phyloP scores from a whole-genome alignment of 768 basidiomycete genomes.

The Boletus subparvulus region DNA sequence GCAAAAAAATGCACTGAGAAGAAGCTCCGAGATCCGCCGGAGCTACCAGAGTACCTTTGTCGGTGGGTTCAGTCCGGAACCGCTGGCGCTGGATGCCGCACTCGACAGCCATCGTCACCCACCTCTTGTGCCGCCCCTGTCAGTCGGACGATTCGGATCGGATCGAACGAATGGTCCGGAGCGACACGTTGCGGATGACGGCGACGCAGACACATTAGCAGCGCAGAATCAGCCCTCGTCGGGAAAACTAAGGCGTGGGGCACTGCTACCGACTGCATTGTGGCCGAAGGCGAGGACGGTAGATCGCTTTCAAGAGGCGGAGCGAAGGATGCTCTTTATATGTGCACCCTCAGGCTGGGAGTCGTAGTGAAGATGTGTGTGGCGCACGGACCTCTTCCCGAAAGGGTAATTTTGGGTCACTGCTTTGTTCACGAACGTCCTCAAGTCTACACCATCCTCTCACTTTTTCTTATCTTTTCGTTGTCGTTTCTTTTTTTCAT shows the following conservation, averaged over 20 bases:
- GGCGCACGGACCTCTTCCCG: constrained; percentile 17
- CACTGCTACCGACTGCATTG: too few relatives aligned
- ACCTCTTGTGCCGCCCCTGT: too few relatives aligned
- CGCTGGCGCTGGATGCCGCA: constrained; percentile 2
- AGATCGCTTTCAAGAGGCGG: too few relatives aligned
- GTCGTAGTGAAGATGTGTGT: too few relatives aligned
- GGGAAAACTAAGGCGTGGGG: neutral
- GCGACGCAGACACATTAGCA: too few relatives aligned
- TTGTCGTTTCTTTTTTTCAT: neutral
- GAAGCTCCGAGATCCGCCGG: constrained; percentile 11
- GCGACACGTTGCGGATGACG: too few relatives aligned
- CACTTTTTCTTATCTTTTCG: neutral
- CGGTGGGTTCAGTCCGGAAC: constrained; percentile 45
- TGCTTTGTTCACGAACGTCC: neutral
- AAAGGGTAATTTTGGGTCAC: neutral
- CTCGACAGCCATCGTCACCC: neutral
- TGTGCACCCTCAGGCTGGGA: too few relatives aligned
- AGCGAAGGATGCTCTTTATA: too few relatives aligned
- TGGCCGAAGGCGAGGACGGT: too few relatives aligned
- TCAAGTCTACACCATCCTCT: neutral
- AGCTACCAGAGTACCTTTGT: constrained; percentile 34
- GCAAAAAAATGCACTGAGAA: constrained; percentile 14
- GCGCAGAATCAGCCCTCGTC: neutral
- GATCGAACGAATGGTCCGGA: too few relatives aligned
- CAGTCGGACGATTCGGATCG: too few relatives aligned